phyloP scores from a whole-genome alignment of 2,329 filamentous ascomycete species.

The Colletotrichum nymphaeae region DNA sequence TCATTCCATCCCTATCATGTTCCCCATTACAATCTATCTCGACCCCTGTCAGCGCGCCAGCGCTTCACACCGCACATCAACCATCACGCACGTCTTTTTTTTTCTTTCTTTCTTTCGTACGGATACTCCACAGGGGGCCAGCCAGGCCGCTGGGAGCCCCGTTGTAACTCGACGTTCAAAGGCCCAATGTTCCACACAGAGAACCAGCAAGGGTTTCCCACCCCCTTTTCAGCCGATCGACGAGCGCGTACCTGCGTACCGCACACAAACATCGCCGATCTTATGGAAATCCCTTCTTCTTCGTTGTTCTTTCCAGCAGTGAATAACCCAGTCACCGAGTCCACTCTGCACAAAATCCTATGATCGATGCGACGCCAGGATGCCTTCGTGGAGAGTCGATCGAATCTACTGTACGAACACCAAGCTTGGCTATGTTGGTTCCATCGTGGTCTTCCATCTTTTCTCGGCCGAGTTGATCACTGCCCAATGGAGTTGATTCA shows the following conservation, averaged over 20 bases:
- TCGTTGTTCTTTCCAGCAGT: neutral
- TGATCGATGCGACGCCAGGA: conserved; percentile 14
- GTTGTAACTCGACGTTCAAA: neutral
- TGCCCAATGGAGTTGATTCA: neutral
- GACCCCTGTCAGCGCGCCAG: neutral
- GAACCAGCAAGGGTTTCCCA: conserved; percentile 8
- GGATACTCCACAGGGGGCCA: conserved; percentile 13
- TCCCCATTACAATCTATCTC: conserved; percentile 13
- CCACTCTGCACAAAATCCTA: neutral
- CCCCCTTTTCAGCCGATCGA: conserved; percentile 18
- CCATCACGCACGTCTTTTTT: conserved; percentile 4
- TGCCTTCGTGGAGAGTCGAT: conserved; percentile 26
- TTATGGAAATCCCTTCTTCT: conserved; percentile 15
- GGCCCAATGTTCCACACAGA: conserved; percentile 1
- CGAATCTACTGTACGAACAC: conserved; percentile 4
- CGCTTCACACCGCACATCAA: conserved; percentile 32
- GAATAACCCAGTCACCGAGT: neutral
- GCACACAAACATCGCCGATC: conserved; percentile 21
- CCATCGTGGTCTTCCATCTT: neutral
- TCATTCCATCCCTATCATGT: neutral
- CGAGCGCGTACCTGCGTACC: neutral
- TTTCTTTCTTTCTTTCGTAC: neutral
- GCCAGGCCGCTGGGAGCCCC: conserved; percentile 10
- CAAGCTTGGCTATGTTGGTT: conserved; percentile 23
- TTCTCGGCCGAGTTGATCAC: neutral